Conservation (phyloP, 306 rosid species). For the Glycyrrhiza uralensis region DNA sequence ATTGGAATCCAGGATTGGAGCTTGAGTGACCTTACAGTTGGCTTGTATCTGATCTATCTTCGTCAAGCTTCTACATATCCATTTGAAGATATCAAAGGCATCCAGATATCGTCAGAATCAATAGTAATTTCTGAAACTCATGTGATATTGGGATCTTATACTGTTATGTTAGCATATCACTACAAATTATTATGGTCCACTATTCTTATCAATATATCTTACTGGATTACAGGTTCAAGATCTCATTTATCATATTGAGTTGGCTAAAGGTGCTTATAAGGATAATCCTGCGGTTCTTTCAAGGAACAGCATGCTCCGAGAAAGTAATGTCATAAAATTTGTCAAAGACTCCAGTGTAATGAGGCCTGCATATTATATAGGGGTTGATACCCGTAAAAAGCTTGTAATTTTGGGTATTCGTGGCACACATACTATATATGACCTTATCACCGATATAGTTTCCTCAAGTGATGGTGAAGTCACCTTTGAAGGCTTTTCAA, state of each 20-base stretch:
- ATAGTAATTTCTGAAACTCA: slow-evolving; percentile 50
- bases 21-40: slow-evolving; percentile 90
- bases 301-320: slow-evolving; percentile 84
- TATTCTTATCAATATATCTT: slow-evolving; percentile 28
- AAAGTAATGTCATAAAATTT: slow-evolving; percentile 80
- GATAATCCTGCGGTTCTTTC: slow-evolving; percentile 58
- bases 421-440: slow-evolving; percentile 90
- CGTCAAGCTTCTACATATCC: slow-evolving; percentile 75
- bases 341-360: slow-evolving; percentile 70
- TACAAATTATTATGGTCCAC: not conserved
- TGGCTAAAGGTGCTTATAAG: slow-evolving; percentile 80
- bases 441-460: slow-evolving; percentile 83
- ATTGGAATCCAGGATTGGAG: slow-evolving; percentile 91
- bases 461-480: slow-evolving; percentile 69
- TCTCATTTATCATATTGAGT: slow-evolving; percentile 82
- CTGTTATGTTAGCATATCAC: slow-evolving; percentile 5
- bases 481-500: slow-evolving; percentile 82
- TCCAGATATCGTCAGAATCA: slow-evolving; percentile 65
- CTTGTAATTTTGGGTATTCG: slow-evolving; percentile 84
- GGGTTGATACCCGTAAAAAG: slow-evolving; percentile 69
- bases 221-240: slow-evolving; percentile 72
- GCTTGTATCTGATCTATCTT: slow-evolving; percentile 84
- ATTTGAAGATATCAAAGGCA: slow-evolving; percentile 63
- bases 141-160: slow-evolving; percentile 20
- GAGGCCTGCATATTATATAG: slow-evolving; percentile 94